These are phyloP conservation scores for Carex littledalei DNA, from an alignment of 176 grass and related monocot genomes.

Conservation along the genomic window DNA sequence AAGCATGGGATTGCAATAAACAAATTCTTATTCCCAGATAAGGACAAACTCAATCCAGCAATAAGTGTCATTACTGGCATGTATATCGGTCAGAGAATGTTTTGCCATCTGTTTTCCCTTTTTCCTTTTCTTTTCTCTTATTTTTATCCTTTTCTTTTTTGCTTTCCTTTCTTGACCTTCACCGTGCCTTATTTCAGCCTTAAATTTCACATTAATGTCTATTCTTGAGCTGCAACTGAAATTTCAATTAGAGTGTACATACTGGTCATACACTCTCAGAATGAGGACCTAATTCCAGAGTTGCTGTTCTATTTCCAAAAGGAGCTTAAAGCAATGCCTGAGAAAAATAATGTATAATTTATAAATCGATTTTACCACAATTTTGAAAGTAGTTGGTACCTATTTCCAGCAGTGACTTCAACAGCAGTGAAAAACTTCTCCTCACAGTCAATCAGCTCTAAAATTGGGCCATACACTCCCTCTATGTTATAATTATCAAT, in stretches of 20 bases:
- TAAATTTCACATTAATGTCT: not conserved
- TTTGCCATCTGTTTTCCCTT: not conserved
- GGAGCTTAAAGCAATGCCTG: not conserved
- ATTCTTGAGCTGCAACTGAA: not conserved
- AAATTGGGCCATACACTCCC: conserved; percentile 88
- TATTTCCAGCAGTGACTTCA: conserved; percentile 96
- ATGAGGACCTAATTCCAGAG: not conserved
- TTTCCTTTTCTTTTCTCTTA: not conserved
- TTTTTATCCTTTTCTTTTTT: not conserved
- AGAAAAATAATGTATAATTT: not conserved
- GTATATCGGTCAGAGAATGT: not conserved
- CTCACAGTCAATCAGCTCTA: conserved; percentile 91
- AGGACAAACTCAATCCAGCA: not conserved
- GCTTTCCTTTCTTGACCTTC: not conserved
- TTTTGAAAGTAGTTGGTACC: conserved; percentile 16
- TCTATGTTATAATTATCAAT: conserved; percentile 62
- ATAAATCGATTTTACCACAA: not conserved
- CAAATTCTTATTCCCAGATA: not conserved
- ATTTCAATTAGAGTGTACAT: not conserved
- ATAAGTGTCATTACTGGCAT: not conserved
- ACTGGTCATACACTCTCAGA: not conserved
- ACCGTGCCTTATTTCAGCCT: not conserved
- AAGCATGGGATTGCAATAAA: not conserved
- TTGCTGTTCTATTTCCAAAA: not conserved
- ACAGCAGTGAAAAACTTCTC: conserved; percentile 98